Evolutionary conservation across 805 yeast genomes (phyloP).

Genomic region (Yarrowia osloensis): DNA sequence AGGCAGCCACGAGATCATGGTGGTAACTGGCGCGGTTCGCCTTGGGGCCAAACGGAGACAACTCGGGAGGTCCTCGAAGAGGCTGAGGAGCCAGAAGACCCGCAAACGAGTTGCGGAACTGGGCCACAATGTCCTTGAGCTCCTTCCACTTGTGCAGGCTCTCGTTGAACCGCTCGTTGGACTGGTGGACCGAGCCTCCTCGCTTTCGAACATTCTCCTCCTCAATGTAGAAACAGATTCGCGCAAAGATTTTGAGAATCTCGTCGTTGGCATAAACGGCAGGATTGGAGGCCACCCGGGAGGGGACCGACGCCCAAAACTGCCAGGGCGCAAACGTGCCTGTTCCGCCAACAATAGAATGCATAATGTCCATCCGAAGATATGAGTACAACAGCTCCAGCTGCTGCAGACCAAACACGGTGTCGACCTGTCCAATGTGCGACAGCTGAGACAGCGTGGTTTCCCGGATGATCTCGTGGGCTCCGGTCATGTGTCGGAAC

Average conservation of each 20-base stretch:
- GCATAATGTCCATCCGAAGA: conserved; percentile 30
- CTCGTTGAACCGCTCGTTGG: neutral
- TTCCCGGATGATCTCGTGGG: conserved; percentile 17
- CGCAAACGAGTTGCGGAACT: neutral
- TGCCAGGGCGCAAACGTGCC: conserved; percentile 27
- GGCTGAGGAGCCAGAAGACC: neutral
- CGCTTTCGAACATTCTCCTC: conserved; percentile 11
- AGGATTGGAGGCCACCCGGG: neutral
- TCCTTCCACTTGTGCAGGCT: neutral
- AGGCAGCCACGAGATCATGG: conserved; percentile 4
- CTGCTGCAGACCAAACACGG: neutral
- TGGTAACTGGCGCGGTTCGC: neutral
- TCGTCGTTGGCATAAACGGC: conserved; percentile 24
- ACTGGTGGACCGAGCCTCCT: neutral
- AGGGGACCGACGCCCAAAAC: conserved; percentile 16
- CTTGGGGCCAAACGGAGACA: conserved; percentile 9
- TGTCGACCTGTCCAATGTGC: neutral
- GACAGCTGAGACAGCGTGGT: neutral
- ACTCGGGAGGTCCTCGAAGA: neutral
- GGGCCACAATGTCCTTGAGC: neutral
- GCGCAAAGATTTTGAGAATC: conserved; percentile 5
- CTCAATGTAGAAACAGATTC: conserved; percentile 2
- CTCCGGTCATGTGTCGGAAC: conserved; percentile 31
- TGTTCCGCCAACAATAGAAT: conserved; percentile 19
- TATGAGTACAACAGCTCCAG: conserved; percentile 24